Base-by-base conservation (phyloP, 2,329 filamentous ascomycete species). In the Neoarthrinium moseri region DNA sequence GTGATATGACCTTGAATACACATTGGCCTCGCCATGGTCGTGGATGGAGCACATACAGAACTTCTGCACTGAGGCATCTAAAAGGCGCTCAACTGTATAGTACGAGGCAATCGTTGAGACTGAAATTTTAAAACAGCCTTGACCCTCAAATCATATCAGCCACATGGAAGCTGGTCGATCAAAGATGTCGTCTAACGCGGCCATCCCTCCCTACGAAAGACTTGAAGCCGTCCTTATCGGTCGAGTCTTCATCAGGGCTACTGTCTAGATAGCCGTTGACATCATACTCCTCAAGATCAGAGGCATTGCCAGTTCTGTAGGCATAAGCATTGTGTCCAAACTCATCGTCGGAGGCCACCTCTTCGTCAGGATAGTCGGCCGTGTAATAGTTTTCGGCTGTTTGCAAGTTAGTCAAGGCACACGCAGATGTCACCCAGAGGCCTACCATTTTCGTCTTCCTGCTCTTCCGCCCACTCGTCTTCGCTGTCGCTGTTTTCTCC, bases 341-440 rank as follows among this genome's bases (percentile, higher is more conserved):
- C 61, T 86, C 83, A 53, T 87, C 83, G 55, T 90, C 86, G 13
- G 81, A 84, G 35, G 81, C 84, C 12, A 90, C 76, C 61, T 91
- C 87, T 44, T 91, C 87, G 51, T 91, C 87, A 1, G 87, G 87
- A 55, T 91, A 91, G 61, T 91, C 87, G 44, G 86, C 84, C 4
- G 83, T 82, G 59, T 91, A 90, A 64, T 89, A 84, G 57, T 89
- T 86, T 61, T 91, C 87, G 27, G 87, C 85, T 84, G 49, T 36
- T 8, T 22, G 22, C 8, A 10, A 21, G 39, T 53, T 38, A 47
- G 49, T 29, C n/a, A n/a, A n/a, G n/a, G n/a, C n/a, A n/a, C n/a
- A n/a, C n/a, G n/a, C n/a, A 10, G n/a, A 22, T 6, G 26, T n/a
- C 17, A 12, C 15, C 29, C n/a, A 11, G n/a, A 24, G 15, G 17